Evolutionary conservation across 345 rosid species (phyloP).

Genomic region (Melaleuca quinquenervia): DNA sequence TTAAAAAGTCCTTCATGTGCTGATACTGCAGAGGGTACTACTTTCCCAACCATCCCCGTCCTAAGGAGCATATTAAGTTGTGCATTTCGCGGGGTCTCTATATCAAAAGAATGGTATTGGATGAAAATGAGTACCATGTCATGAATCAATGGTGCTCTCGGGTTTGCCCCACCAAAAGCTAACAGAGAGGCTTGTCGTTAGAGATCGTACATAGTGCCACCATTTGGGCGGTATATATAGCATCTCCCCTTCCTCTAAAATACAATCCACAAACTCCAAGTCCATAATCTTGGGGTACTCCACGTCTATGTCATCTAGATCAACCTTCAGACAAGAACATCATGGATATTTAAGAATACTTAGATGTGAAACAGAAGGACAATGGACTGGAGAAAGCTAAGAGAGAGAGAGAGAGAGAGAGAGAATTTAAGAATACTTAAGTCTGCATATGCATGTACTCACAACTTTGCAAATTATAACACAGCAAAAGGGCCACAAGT

Average conservation of each 20-base stretch:
- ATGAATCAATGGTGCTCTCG: slow-evolving; percentile 15
- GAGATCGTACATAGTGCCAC: slow-evolving; percentile 97
- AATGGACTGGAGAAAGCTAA: not conserved
- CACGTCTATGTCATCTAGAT: slow-evolving; percentile 65
- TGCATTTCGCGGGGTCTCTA: not conserved
- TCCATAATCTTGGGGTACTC: slow-evolving; percentile 51
- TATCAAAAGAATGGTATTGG: not conserved
- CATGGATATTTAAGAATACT: not conserved
- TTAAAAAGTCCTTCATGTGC: not conserved
- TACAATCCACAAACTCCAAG: slow-evolving; percentile 76
- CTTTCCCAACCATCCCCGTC: not conserved
- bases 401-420: not conserved
- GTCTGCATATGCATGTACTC: not conserved
- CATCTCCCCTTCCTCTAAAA: slow-evolving; percentile 94
- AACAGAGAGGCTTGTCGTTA: slow-evolving; percentile 74
- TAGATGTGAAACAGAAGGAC: not conserved
- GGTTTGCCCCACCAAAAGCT: slow-evolving; percentile 89
- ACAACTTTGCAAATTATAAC: not conserved
- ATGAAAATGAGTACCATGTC: not conserved
- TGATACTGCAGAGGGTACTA: not conserved
- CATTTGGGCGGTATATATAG: slow-evolving; percentile 95
- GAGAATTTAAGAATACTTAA: not conserved
- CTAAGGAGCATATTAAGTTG: not conserved
- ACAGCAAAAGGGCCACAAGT: not conserved
- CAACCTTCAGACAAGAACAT: slow-evolving; percentile 55